A percentile compares a stretch with the other conserved stretches of the same genome.
phyloP scores from a whole-genome alignment of 805 yeast genomes.

The Candida hungchunana region DNA sequence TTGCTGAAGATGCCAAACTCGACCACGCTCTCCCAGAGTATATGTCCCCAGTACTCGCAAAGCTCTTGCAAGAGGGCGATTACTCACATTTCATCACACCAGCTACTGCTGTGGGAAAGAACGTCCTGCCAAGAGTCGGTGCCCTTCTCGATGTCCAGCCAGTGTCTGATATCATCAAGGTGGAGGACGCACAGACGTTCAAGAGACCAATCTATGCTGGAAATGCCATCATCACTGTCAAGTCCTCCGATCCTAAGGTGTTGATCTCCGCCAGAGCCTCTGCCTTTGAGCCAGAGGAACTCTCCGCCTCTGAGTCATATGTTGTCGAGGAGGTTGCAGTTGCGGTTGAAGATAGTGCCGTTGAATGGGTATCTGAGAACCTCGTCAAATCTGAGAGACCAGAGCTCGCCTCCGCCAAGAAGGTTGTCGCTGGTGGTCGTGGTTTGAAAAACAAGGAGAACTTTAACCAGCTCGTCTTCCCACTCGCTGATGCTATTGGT shows the following conservation, averaged over 20 bases:
- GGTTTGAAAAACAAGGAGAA: constrained; percentile 88
- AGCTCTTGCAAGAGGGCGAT: constrained; percentile 31
- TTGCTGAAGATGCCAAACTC: constrained; percentile 54
- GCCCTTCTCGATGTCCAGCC: constrained; percentile 87
- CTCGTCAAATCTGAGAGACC: constrained; percentile 81
- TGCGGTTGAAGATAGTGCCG: constrained; percentile 31
- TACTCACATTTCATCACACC: constrained; percentile 74
- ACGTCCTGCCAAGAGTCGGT: constrained; percentile 79
- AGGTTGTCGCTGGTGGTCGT: constrained; percentile 89
- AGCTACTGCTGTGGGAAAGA: constrained; percentile 85
- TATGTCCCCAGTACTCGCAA: constrained; percentile 62
- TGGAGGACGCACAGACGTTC: constrained; percentile 66
- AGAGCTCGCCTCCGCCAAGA: constrained; percentile 78
- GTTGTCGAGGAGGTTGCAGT: constrained; percentile 46
- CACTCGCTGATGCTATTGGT: constrained; percentile 82
- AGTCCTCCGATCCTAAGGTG: constrained; percentile 59
- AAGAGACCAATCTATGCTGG: constrained; percentile 96
- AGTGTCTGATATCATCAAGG: constrained; percentile 71
- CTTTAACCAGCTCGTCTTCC: constrained; percentile 71
- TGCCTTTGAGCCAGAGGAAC: constrained; percentile 55
- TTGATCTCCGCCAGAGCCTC: constrained; percentile 81
- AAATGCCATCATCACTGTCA: constrained; percentile 81
- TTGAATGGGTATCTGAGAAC: constrained; percentile 73
- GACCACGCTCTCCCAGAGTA: constrained; percentile 78
- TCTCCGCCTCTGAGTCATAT: constrained; percentile 32